These are phyloP conservation scores for Vairimorpha apis DNA, from an alignment of 371 early-diverging fungal genomes.

Conservation along the genomic window DNA sequence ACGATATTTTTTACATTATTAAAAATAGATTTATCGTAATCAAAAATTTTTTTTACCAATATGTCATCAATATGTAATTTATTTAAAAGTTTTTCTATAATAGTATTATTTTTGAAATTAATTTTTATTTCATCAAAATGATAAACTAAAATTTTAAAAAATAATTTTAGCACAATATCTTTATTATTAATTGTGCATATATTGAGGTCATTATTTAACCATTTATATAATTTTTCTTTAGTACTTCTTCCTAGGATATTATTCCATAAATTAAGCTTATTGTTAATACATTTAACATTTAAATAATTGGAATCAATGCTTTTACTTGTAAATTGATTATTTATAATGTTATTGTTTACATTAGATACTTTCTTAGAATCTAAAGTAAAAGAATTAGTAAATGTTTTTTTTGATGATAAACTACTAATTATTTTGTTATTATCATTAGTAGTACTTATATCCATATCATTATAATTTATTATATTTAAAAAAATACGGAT, in stretches of 20 bases:
- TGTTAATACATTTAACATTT: too few relatives aligned
- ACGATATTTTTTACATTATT: background rate
- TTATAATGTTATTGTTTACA: background rate
- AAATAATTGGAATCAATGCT: too few relatives aligned
- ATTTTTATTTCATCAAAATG: slow-evolving; percentile 18
- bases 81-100: background rate
- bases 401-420: background rate
- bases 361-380: background rate
- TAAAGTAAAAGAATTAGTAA: background rate
- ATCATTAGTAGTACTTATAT: too few relatives aligned
- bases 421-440: background rate
- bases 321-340: background rate
- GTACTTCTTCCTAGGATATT: background rate
- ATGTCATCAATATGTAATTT: background rate
- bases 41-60: background rate
- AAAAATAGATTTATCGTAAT: background rate
- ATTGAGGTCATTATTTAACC: background rate
- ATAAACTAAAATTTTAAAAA: slow-evolving; percentile 25
- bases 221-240: background rate
- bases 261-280: slow-evolving; percentile 6
- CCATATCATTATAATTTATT: background rate
- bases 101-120: background rate
- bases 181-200: slow-evolving; percentile 16
- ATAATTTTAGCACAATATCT: background rate
- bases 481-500: slow-evolving; percentile 16